These are phyloP conservation scores for Phytophthora tubulina DNA, from an alignment of 352 stramenopile genomes.

Conservation along the genomic window DNA sequence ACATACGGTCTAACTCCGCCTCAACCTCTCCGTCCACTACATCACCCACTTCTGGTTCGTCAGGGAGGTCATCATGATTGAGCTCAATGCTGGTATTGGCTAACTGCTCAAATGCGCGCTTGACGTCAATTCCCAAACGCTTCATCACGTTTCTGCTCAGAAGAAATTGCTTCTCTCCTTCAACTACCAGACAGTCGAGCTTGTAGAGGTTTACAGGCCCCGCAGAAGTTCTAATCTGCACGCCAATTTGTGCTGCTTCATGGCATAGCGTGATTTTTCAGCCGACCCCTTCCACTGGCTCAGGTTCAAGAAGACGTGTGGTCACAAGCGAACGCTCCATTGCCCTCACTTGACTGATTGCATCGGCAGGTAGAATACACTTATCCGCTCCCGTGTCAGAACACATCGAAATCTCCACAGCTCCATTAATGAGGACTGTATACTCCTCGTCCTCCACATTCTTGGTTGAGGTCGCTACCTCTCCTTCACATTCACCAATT, in stretches of 20 bases:
- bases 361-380: neutral
- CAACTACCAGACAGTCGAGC: no score
- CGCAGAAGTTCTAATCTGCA: no score
- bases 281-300: no score
- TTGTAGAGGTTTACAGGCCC: no score
- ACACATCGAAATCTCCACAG: slow-evolving; percentile 18
- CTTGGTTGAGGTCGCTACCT: no score
- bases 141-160: slow-evolving; percentile 9
- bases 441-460: slow-evolving; percentile 14
- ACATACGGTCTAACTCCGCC: slow-evolving; percentile 9
- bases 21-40: slow-evolving; percentile 6
- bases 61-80: slow-evolving; percentile 7
- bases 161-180: no score
- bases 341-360: neutral
- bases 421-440: slow-evolving; percentile 9
- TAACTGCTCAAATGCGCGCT: slow-evolving; percentile 24
- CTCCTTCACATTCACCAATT: no score
- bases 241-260: no score
- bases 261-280: no score
- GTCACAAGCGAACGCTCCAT: no score
- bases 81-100: neutral
- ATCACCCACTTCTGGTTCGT: slow-evolving; percentile 5
- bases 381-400: slow-evolving; percentile 14
- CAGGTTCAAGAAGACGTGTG: no score
- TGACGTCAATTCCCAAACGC: slow-evolving; percentile 23